Conservation (phyloP, 208 protist species). For the Leishmania braziliensis region DNA sequence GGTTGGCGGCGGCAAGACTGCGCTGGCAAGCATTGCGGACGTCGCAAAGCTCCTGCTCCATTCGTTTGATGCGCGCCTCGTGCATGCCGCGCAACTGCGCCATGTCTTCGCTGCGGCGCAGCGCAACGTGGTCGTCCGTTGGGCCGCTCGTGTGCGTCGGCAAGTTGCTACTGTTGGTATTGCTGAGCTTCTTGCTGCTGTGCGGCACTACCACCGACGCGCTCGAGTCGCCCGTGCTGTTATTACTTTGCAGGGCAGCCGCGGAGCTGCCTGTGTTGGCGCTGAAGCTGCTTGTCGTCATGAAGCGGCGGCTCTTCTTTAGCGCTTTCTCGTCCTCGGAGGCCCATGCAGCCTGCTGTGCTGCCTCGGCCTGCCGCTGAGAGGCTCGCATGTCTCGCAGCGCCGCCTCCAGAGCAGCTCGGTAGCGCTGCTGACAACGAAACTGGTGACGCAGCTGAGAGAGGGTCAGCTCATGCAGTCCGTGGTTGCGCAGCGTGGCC, state of each 20-base stretch:
- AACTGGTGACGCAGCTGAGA: conserved; percentile 73
- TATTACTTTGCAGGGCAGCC: not conserved
- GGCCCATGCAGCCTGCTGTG: conserved; percentile 51
- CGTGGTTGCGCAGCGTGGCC: conserved; percentile 9
- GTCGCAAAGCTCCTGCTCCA: conserved; percentile 35
- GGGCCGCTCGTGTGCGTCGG: conserved; percentile 3
- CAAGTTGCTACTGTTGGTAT: not conserved
- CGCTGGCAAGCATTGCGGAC: conserved; percentile 54
- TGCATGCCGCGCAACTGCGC: conserved; percentile 17
- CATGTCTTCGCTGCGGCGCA: conserved; percentile 24
- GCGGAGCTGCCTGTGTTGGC: not conserved
- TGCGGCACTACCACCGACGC: not conserved
- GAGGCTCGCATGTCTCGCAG: conserved; percentile 33
- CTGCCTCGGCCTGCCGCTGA: conserved; percentile 43
- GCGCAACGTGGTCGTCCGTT: conserved; percentile 10
- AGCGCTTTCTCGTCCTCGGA: conserved; percentile 53
- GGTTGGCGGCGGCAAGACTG: conserved; percentile 66
- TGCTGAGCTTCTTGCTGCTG: conserved; percentile 22
- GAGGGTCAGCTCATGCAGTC: conserved; percentile 55
- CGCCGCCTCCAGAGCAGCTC: conserved; percentile 45
- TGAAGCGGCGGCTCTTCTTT: conserved; percentile 19
- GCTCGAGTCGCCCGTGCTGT: not conserved
- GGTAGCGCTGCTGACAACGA: conserved; percentile 61
- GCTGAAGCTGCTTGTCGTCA: not conserved
- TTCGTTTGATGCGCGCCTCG: conserved; percentile 16